phyloP scores from a whole-genome alignment of 371 early-diverging fungal genomes.

The Parasitella parasitica region DNA sequence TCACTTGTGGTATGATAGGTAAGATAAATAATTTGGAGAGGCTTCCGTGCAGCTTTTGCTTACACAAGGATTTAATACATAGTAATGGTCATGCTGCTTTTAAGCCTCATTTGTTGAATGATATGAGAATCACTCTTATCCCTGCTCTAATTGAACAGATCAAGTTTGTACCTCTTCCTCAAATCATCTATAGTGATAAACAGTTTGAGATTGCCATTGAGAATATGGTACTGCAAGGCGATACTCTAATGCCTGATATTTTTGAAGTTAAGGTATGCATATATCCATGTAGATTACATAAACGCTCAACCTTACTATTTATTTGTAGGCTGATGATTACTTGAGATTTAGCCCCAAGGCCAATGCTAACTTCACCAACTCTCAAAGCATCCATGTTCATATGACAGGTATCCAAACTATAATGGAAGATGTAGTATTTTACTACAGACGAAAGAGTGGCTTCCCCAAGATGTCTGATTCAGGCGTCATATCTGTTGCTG shows the following conservation, averaged over 20 bases:
- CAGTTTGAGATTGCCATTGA: conserved; percentile 62
- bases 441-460: conserved; percentile 56
- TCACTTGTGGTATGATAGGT: conserved; percentile 37
- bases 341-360: conserved; percentile 37
- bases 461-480: conserved; percentile 56
- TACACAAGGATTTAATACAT: background rate
- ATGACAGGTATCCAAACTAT: conserved; percentile 31
- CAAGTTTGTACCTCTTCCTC: conserved; percentile 63
- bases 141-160: conserved; percentile 61
- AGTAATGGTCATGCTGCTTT: conserved; percentile 51
- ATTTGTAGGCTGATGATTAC: conserved; percentile 28
- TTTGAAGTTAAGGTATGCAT: conserved; percentile 62
- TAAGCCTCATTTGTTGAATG: conserved; percentile 60
- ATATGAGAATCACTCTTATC: conserved; percentile 49
- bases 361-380: conserved; percentile 43
- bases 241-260: conserved; percentile 57
- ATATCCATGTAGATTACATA: no score
- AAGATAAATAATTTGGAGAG: background rate
- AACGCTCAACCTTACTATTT: background rate
- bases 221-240: conserved; percentile 57
- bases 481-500: conserved; percentile 49
- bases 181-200: conserved; percentile 62
- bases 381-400: conserved; percentile 24
- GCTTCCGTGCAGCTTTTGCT: background rate
- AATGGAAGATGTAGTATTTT: conserved; percentile 53